Evolutionary conservation across 1,284 basidiomycete species (phyloP).

Genomic region (Ganoderma resinaceum): DNA sequence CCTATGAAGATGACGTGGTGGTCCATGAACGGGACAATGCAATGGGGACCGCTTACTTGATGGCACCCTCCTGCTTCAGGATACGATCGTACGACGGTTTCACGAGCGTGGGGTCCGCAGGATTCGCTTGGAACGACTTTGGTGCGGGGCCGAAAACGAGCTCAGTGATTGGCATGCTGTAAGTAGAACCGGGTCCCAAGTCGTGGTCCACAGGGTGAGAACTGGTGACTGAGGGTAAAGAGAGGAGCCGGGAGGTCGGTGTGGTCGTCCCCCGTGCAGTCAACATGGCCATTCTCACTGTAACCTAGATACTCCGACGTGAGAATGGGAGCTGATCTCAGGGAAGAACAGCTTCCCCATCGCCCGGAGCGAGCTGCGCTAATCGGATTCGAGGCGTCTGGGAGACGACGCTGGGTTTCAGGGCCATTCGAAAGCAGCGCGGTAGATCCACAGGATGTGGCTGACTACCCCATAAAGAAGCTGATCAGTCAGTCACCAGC

Average conservation of each 20-base stretch:
- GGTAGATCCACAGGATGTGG: not conserved
- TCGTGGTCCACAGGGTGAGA: not conserved
- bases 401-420: not conserved
- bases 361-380: not conserved
- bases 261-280: not conserved
- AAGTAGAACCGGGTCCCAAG: not conserved
- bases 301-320: conserved; percentile 6
- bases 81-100: conserved; percentile 24
- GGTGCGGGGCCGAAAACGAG: conserved; percentile 17
- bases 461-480: not conserved
- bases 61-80: conserved; percentile 26
- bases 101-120: conserved; percentile 17
- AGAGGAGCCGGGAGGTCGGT: conserved; percentile 7
- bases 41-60: conserved; percentile 24
- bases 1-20: conserved; percentile 13
- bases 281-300: not conserved
- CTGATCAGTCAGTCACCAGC: not conserved
- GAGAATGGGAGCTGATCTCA: conserved; percentile 4
- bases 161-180: conserved; percentile 25
- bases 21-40: not conserved
- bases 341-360: not conserved
- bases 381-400: not conserved
- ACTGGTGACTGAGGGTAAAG: conserved; percentile 1
- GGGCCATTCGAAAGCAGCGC: not conserved
- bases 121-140: conserved; percentile 20